Conservation (phyloP, 176 grass and related monocot genomes). For the Aegilops sharonensis region DNA sequence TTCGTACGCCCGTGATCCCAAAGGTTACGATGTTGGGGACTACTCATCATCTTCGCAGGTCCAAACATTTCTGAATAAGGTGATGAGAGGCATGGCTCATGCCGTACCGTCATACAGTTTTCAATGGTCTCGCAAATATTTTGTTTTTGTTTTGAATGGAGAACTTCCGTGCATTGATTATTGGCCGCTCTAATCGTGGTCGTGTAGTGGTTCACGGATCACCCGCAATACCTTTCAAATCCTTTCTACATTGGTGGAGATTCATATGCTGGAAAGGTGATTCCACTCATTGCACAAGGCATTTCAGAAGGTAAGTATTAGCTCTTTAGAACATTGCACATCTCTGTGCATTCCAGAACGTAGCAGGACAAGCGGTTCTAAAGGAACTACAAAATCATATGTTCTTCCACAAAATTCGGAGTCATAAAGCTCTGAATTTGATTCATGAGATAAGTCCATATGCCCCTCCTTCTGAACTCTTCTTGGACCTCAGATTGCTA, state of each 20-base stretch:
- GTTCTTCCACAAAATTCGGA: no score
- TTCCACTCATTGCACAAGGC: conserved; percentile 32
- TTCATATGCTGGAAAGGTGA: conserved; percentile 61
- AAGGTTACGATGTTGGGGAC: conserved; percentile 55
- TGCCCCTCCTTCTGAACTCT: background rate
- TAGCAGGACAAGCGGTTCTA: background rate
- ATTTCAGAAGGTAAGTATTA: conserved; percentile 48
- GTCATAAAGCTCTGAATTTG: no score
- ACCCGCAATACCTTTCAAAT: conserved; percentile 41
- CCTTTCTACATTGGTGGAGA: conserved; percentile 58
- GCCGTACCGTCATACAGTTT: background rate
- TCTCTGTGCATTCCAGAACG: background rate
- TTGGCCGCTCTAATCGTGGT: background rate
- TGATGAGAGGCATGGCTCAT: background rate
- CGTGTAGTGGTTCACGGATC: conserved; percentile 51
- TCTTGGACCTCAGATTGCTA: background rate
- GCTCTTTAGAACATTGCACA: background rate
- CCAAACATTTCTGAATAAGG: conserved; percentile 50
- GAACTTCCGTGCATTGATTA: background rate
- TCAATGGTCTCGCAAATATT: background rate
- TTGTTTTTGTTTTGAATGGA: background rate
- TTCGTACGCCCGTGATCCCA: conserved; percentile 36
- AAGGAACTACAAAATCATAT: background rate
- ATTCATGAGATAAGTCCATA: no score
- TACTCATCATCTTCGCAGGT: conserved; percentile 37